Evolutionary conservation across 345 rosid genomes (phyloP).

Genomic region (Crucihimalaya himalaica): DNA sequence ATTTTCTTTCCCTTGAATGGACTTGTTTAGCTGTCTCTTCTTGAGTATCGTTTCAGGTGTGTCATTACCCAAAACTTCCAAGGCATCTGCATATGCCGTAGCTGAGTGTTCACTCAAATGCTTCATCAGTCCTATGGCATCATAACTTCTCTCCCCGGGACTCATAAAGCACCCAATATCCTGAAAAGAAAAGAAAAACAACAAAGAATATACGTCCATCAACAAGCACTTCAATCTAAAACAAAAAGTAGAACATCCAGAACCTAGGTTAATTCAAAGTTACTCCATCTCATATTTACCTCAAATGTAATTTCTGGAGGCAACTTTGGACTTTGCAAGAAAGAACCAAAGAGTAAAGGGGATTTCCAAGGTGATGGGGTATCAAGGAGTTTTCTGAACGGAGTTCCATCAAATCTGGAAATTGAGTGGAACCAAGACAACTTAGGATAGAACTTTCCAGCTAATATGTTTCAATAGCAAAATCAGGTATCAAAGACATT

Average conservation of each 20-base stretch:
- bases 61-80: conserved; percentile 84
- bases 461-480: conserved; percentile 7
- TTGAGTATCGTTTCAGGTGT: conserved; percentile 60
- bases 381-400: conserved; percentile 72
- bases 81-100: conserved; percentile 83
- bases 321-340: conserved; percentile 72
- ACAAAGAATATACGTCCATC: conserved; percentile 10
- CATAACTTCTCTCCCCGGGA: conserved; percentile 88
- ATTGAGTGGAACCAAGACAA: conserved; percentile 21
- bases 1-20: conserved; percentile 50
- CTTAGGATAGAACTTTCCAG: conserved; percentile 11
- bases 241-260: conserved; percentile 10
- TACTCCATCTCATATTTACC: conserved; percentile 47
- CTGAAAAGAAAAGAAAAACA: conserved; percentile 44
- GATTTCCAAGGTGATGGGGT: conserved; percentile 98
- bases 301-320: conserved; percentile 87
- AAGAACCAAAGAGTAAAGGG: conserved; percentile 82
- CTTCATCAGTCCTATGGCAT: conserved; percentile 89
- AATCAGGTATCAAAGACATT: conserved; percentile 14
- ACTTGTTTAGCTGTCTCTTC: conserved; percentile 42
- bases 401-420: conserved; percentile 83
- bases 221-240: background rate
- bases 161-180: conserved; percentile 88
- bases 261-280: conserved; percentile 6
- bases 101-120: conserved; percentile 88